Conservation (phyloP, 805 yeast genomes). For the Yamadazyma kitorensis region DNA sequence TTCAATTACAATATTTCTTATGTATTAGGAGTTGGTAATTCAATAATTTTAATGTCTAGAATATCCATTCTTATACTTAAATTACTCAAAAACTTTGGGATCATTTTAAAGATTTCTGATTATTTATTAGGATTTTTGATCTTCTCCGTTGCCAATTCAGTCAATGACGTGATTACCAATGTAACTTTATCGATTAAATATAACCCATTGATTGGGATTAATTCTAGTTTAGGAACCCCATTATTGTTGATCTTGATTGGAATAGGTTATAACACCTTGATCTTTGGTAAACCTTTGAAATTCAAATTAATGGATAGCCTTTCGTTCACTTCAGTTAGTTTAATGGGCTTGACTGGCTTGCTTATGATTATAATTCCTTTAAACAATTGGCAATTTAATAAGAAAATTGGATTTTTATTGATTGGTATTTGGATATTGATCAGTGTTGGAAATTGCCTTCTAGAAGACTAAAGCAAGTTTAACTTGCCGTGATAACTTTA, state of each 20-base stretch:
- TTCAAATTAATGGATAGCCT: slow-evolving; percentile 24
- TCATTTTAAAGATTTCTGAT: slow-evolving; percentile 43
- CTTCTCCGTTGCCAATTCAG: slow-evolving; percentile 49
- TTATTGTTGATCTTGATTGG: slow-evolving; percentile 48
- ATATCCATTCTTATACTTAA: slow-evolving; percentile 24
- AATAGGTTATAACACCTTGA: slow-evolving; percentile 45
- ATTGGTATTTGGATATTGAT: slow-evolving; percentile 18
- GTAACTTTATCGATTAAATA: slow-evolving; percentile 42
- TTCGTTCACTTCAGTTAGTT: slow-evolving; percentile 21
- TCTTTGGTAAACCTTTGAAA: slow-evolving; percentile 15
- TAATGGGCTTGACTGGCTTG: slow-evolving; percentile 21
- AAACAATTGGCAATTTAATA: slow-evolving; percentile 34
- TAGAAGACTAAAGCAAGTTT: too few relatives aligned
- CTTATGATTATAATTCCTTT: slow-evolving; percentile 27
- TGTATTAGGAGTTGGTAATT: slow-evolving; percentile 19
- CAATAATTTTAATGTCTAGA: slow-evolving; percentile 25
- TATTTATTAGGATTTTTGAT: slow-evolving; percentile 48
- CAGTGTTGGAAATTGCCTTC: slow-evolving; percentile 16
- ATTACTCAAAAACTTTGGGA: slow-evolving; percentile 43
- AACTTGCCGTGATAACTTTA: too few relatives aligned
- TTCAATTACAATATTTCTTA: not conserved
- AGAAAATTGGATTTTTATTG: slow-evolving; percentile 23
- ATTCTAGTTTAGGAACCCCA: slow-evolving; percentile 56
- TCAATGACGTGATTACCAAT: slow-evolving; percentile 53
- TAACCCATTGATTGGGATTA: slow-evolving; percentile 40